Evolutionary conservation across 2,329 filamentous ascomycete genomes (phyloP).

Genomic region (Fusarium coicis): DNA sequence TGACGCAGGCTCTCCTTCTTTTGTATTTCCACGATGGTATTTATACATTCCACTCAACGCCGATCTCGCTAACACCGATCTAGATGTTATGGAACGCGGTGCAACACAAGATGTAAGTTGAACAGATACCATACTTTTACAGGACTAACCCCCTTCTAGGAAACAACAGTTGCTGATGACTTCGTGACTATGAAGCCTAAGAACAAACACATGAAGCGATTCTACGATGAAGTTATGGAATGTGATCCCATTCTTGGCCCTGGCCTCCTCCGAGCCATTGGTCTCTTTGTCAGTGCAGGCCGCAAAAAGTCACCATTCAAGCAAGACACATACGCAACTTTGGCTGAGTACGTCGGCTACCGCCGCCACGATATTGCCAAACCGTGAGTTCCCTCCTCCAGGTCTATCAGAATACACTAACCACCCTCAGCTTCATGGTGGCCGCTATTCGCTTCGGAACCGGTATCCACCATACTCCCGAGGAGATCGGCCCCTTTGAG

Average conservation of each 20-base stretch:
- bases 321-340: conserved; percentile 8
- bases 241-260: conserved; percentile 11
- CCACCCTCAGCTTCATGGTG: not conserved
- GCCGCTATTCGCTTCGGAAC: conserved; percentile 19
- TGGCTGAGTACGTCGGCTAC: conserved; percentile 10
- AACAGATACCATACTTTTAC: accelerated
- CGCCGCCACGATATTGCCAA: conserved; percentile 15
- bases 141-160: not conserved
- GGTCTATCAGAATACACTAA: not conserved
- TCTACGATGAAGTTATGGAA: not conserved
- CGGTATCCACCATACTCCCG: not conserved
- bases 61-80: not conserved
- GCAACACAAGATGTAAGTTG: conserved; percentile 12
- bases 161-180: conserved; percentile 17
- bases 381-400: not conserved
- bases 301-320: conserved; percentile 19
- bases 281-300: conserved; percentile 7
- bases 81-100: conserved; percentile 22
- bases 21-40: conserved; percentile 22
- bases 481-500: conserved; percentile 6
- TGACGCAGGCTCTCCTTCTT: conserved; percentile 16
- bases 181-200: conserved; percentile 14
- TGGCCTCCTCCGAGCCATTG: not conserved
- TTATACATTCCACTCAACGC: accelerated
- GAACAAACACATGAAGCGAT: conserved; percentile 12